Conservation (phyloP, 2,329 filamentous ascomycete species). For the Monilinia aucupariae region DNA sequence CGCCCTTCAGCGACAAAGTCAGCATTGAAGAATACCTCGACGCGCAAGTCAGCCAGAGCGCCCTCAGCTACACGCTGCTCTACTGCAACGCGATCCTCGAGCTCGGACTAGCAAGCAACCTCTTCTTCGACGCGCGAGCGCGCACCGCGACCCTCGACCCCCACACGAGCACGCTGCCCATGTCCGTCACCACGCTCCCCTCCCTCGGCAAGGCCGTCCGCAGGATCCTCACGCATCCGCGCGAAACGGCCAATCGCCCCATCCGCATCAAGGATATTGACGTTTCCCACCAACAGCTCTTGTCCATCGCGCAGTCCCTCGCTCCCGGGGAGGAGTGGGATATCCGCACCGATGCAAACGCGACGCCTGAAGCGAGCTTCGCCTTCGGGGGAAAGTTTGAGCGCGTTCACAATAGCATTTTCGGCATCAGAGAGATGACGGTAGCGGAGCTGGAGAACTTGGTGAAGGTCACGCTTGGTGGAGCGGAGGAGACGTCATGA, state of each 20-base stretch:
- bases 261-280: slow-evolving; percentile 44
- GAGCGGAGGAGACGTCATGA: background rate
- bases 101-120: slow-evolving; percentile 39
- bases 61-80: slow-evolving; percentile 33
- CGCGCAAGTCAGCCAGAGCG: slow-evolving; percentile 19
- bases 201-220: slow-evolving; percentile 40
- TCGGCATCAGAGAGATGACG: slow-evolving; percentile 64
- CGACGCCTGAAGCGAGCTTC: slow-evolving; percentile 16
- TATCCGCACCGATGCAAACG: slow-evolving; percentile 16
- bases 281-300: slow-evolving; percentile 32
- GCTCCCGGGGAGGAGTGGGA: slow-evolving; percentile 27
- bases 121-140: slow-evolving; percentile 42
- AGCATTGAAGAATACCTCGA: slow-evolving; percentile 13
- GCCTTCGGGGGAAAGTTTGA: slow-evolving; percentile 35
- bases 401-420: slow-evolving; percentile 49
- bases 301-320: slow-evolving; percentile 21
- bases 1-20: background rate
- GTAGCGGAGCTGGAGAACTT: slow-evolving; percentile 37
- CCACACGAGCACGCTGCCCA: background rate
- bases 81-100: slow-evolving; percentile 9
- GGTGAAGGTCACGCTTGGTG: background rate
- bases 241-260: slow-evolving; percentile 48
- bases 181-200: background rate
- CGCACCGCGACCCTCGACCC: background rate
- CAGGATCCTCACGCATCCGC: slow-evolving; percentile 44